Evolutionary conservation across 2,329 filamentous ascomycete genomes (phyloP).

Genomic region (Mycosphaerella sp.): DNA sequence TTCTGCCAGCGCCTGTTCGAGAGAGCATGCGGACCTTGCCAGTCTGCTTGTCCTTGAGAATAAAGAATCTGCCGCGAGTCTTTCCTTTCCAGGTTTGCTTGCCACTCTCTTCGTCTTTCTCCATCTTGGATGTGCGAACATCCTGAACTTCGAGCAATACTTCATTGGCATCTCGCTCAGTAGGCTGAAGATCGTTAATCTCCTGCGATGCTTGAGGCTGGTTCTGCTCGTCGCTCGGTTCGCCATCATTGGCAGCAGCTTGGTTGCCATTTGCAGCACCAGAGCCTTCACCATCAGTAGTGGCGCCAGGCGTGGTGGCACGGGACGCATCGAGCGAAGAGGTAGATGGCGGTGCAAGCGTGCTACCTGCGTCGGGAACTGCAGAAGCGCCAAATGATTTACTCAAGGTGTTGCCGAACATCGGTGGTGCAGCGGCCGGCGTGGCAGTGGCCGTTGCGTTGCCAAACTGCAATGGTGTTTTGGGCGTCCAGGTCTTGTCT

Average conservation of each 20-base stretch:
- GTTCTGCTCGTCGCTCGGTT: conserved; percentile 24
- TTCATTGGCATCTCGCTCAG: conserved; percentile 54
- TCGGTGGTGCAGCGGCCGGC: conserved; percentile 20
- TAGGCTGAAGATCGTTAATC: conserved; percentile 63
- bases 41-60: conserved; percentile 67
- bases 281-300: conserved; percentile 35
- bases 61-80: conserved; percentile 63
- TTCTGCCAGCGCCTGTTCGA: conserved; percentile 43
- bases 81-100: conserved; percentile 60
- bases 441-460: conserved; percentile 21
- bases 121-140: conserved; percentile 61
- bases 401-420: conserved; percentile 9
- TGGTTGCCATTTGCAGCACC: conserved; percentile 28
- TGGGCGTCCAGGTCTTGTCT: conserved; percentile 46
- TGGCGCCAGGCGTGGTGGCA: conserved; percentile 42
- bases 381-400: background rate
- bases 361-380: conserved; percentile 8
- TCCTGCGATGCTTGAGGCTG: conserved; percentile 54
- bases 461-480: conserved; percentile 45
- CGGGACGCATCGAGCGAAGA: conserved; percentile 40
- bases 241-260: conserved; percentile 27
- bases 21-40: conserved; percentile 62
- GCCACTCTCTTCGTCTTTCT: conserved; percentile 44
- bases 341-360: conserved; percentile 9
- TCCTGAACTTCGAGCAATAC: conserved; percentile 60